Base-by-base conservation (phyloP, 176 grass and related monocot species). In the Chrysopogon serrulatus region DNA sequence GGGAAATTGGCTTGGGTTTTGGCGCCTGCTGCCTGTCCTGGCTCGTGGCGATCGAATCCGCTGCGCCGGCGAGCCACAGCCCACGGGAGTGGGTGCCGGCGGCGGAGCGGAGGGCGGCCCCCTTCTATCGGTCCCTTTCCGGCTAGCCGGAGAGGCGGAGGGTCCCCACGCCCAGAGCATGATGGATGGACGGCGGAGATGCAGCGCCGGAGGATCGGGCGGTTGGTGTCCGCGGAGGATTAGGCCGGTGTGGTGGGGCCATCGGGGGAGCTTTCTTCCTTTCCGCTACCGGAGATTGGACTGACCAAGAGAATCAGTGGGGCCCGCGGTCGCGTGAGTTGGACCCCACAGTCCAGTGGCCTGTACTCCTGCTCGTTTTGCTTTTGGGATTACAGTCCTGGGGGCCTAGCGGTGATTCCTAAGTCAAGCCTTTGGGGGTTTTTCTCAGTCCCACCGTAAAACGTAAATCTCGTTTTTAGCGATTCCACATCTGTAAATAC, bases 251-350 rank as follows among this genome's bases (percentile, higher is more conserved):
- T 5, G 37, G 10, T 5, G 21, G 13, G 65, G 65, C n/a, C n/a
- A n/a, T n/a, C n/a, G n/a, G 15, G 36, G 37, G 8, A 30, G 26
- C 18, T 51, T 33, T 49, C 8, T 54, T 14, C 27, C 39, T 43
- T 47, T 79, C 77, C 77, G 61, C 18, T 24, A 45, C 42, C 42
- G 77, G 78, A 68, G 78, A 53, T 53, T 68, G 63, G 78, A 66
- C 45, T 13, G 71, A 74, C 71, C 28, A 32, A 21, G 1, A 71
- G 28, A 74, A 51, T 49, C 28, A 1, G 72, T 53, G 45, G 71
- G 71, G 32, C 45, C 45, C 43, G 27, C n/a, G 39, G 10, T 44
- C 23, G 3, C 4, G 35, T 68, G 10, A 10, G 10, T n/a, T 39
- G 9, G 65, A 5, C 16, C 70, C 70, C 40, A 78, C 37, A 16